phyloP scores from a whole-genome alignment of 2,329 filamentous ascomycete species.

The Atkinsonella texensis region DNA sequence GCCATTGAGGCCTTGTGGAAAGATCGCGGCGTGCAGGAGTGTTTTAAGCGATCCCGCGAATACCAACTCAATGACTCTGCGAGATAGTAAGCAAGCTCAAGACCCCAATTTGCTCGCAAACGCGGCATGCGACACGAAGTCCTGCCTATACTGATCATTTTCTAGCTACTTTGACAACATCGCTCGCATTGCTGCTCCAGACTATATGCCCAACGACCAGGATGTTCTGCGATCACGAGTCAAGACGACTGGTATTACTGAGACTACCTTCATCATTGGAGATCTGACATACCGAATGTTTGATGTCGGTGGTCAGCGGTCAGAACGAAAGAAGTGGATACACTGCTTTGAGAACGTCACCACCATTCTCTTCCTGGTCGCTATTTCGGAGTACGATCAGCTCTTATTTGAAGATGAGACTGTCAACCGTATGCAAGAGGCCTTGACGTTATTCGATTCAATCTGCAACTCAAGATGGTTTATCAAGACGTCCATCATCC shows the following conservation, averaged over 20 bases:
- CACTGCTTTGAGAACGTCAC: constrained; percentile 97
- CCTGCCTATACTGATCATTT: constrained; percentile 19
- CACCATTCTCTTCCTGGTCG: constrained; percentile 90
- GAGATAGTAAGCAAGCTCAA: constrained; percentile 56
- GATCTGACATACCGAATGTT: constrained; percentile 95
- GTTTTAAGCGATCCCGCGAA: constrained; percentile 89
- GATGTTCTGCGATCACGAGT: constrained; percentile 85
- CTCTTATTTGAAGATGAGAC: constrained; percentile 93
- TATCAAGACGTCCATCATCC: constrained; percentile 77
- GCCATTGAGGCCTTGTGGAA: constrained; percentile 91
- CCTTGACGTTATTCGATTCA: constrained; percentile 74
- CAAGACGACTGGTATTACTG: constrained; percentile 89
- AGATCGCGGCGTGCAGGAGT: constrained; percentile 83
- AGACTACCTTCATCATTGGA: constrained; percentile 85
- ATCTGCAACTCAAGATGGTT: constrained; percentile 87
- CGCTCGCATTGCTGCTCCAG: constrained; percentile 75
- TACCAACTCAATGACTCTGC: constrained; percentile 96
- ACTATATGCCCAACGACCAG: constrained; percentile 93
- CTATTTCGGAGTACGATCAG: constrained; percentile 95
- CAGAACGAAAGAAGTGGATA: constrained; percentile 95
- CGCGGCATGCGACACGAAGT: not conserved
- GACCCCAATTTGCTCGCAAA: not conserved
- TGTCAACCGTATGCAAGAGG: constrained; percentile 89
- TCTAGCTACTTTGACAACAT: constrained; percentile 90
- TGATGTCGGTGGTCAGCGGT: constrained; percentile 83